Base-by-base conservation (phyloP, 225 moss, liverwort and hornwort genomes). In the Pseudisothecium myosuroides region DNA sequence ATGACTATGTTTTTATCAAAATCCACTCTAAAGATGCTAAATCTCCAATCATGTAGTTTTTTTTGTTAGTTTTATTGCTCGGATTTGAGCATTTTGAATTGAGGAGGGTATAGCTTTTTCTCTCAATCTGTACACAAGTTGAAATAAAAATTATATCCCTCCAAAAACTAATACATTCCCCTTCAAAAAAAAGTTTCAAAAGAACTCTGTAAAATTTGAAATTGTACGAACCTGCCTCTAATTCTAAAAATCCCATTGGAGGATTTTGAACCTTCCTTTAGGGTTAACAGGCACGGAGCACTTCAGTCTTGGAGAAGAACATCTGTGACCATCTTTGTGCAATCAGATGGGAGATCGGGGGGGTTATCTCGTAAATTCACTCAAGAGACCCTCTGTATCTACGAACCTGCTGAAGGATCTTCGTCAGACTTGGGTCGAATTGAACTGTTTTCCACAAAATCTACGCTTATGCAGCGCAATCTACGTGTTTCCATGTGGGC, bases 401-500 rank as follows among this genome's bases (percentile, higher is more conserved):
- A 71, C 24, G 8, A 26, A 24, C 1, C 26, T 1, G 6, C 5
- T 23, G 7, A 14, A 1, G 1, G 24, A 26, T 71, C 71, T 71
- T 41, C 8, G 4, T 41, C 14, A 71, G 5, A 26, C 8, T 8
- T 3, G 4, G 41, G 41, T 26, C 9, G 8, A 14, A 71, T 41
- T 26, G 7, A 68, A 12, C 23, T 39, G 24, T 69, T 13, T 39
- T 14, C 1, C 3, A 7, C 14, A 2, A 39, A 69, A 69, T 39
- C 69, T 69, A 69, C 13, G 24, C 7, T 39, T 24, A 1, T 39
- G 1, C 39, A 7, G 0, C 4, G 0, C 4, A 69, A 24, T 71
- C 69, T 71, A 71, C 41, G 3, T 5, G 4, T 3, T 3, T 24
- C 24, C 3, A 0, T 69, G 4, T 1, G 4, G 2, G 68, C n/a